Evolutionary conservation across 2,329 filamentous ascomycete species (phyloP), one percentile per base, ranked within the genome.

Genomic region (Aspergillus latus): DNA sequence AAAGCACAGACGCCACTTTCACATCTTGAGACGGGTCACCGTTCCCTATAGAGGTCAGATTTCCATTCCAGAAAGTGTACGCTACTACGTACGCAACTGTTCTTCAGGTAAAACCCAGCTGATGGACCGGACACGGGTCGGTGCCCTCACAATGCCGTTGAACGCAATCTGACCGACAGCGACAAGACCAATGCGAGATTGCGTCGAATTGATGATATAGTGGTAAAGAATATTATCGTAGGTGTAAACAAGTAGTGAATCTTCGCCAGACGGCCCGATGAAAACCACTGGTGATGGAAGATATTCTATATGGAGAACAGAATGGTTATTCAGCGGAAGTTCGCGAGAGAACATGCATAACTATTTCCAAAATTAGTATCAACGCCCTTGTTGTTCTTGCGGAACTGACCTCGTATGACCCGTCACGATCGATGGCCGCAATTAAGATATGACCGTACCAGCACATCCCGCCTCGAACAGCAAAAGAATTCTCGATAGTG

Each of bases 121-220:
- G 40, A 99, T 85, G 8, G 92, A 90, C 63, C 94, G 86, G 4
- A 99, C 94, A 68, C 94, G 84, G 21, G 92, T 91, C 9, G 94
- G 94, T 36, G 94, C 95, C 65, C 94, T 82, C 43, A 99, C 92
- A 60, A 99, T 97, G 45, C 94, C 94, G 71, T 99, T 90, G 65
- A 99, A 94, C 10, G 91, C 93, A 67, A 99, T 99, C 71, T 97
- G 94, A 8, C 95, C 94, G n/a, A 97, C 92, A 69, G 96, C 92
- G 5, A 96, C 84, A 30, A 97, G 82, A 43, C 86, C 87, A 34
- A 96, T 83, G 21, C 86, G 86, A n/a, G 83, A 80, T 21, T 85
- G 81, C 0, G 86, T 83, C 0, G 89, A 86, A 60, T 81, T 83
- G 61, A 99, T 93, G 58, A 99, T 86, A 71, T 92, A 99, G 71